Base-by-base conservation (phyloP, 257 asterid species). In the Asclepias syriaca region DNA sequence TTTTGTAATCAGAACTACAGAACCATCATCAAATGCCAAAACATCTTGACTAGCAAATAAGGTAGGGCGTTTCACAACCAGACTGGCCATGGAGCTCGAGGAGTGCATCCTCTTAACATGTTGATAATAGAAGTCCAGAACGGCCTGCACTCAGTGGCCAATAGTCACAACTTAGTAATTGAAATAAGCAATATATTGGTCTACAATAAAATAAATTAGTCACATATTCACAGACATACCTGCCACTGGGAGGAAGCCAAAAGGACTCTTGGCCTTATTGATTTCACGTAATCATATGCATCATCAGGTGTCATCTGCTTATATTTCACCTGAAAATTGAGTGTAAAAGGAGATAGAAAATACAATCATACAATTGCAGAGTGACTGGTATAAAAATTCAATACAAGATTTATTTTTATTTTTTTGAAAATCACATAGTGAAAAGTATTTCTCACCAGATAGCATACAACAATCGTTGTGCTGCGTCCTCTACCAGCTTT, bases 231-330 rank as follows among this genome's bases (percentile, higher is more conserved):
- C 27, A 49, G 14, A 71, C 71, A 56, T 66, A 88, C 95, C 88
- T 86, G 84, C 87, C 85, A 78, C 72, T 84, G 91, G 40, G 91
- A 5, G 72, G 88, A 71, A 70, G 89, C 89, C 69, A 88, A 77
- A 65, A 77, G 79, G 72, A 86, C 95, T 77, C 91, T 86, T 24
- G 89, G 91, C 37, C 89, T 84, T 78, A 85, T 88, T 63, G 94
- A 76, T 78, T 88, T 88, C 77, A 88, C 94, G 72, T 86, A 83
- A 71, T 72, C 79, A 46, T 84, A 88, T 58, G 94, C 94, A 77
- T 69, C 81, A 68, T 84, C 87, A 70, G 94, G 94, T 67, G 43
- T 84, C 89, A 86, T 84, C 77, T 81, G 84, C 88, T 83, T 88
- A 70, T 84, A 81, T 69, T 81, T 81, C 19, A 88, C 88, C 94